Conservation (phyloP, 2,329 filamentous ascomycete species). For the Xenosphaeropsis pyriputrescens region DNA sequence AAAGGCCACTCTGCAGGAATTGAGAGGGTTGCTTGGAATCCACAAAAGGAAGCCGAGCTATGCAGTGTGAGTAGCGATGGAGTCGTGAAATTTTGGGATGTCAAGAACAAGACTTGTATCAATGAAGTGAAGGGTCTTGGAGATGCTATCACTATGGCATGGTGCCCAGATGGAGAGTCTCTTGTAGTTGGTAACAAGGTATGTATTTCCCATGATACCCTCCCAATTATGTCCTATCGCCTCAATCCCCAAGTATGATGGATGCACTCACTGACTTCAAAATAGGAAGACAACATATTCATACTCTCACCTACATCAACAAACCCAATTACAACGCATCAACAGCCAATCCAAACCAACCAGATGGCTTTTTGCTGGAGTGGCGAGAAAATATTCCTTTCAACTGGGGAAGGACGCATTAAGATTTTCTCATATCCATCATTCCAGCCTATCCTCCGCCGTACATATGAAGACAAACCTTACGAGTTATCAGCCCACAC, state of each 20-base stretch:
- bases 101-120: constrained; percentile 54
- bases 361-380: constrained; percentile 63
- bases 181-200: constrained; percentile 64
- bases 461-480: constrained; percentile 26
- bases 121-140: constrained; percentile 55
- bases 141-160: constrained; percentile 56
- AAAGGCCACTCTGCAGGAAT: constrained; percentile 51
- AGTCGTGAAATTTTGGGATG: constrained; percentile 67
- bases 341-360: constrained; percentile 52
- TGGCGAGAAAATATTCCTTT: constrained; percentile 54
- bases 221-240: neutral
- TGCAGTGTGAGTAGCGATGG: constrained; percentile 64
- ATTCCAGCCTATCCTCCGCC: constrained; percentile 38
- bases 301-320: constrained; percentile 45
- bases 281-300: constrained; percentile 44
- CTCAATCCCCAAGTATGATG: neutral
- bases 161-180: constrained; percentile 56
- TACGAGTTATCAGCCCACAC: constrained; percentile 60
- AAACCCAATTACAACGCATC: constrained; percentile 39
- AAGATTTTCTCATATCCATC: constrained; percentile 56
- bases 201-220: constrained; percentile 19
- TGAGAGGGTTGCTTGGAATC: constrained; percentile 68
- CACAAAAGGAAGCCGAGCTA: constrained; percentile 60
- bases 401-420: constrained; percentile 55
- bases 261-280: neutral